phyloP scores from a whole-genome alignment of 2,329 filamentous ascomycete genomes.

The Ascochyta rabiei region DNA sequence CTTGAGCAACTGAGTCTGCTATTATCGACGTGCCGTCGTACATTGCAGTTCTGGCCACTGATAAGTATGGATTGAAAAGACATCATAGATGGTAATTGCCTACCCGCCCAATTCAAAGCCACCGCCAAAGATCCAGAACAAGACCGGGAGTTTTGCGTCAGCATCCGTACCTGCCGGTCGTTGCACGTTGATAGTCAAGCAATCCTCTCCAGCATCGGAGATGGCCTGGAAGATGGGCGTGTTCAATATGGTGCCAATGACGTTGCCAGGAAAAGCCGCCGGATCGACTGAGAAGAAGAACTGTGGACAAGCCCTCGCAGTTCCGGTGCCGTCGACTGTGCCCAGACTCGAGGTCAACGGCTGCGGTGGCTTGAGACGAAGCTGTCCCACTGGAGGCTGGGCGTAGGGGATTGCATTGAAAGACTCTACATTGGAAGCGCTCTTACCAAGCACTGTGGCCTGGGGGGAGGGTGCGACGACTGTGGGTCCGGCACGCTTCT shows the following conservation, averaged over 20 bases:
- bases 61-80: slow-evolving; percentile 27
- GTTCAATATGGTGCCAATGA: slow-evolving; percentile 48
- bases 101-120: slow-evolving; percentile 48
- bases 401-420: slow-evolving; percentile 80
- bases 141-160: slow-evolving; percentile 51
- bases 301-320: slow-evolving; percentile 72
- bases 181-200: slow-evolving; percentile 52
- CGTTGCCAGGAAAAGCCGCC: slow-evolving; percentile 41
- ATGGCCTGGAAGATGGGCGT: slow-evolving; percentile 48
- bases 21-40: slow-evolving; percentile 52
- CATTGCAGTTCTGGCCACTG: slow-evolving; percentile 32
- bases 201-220: slow-evolving; percentile 51
- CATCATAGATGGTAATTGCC: background rate
- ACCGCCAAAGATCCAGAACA: slow-evolving; percentile 58
- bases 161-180: slow-evolving; percentile 47
- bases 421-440: slow-evolving; percentile 61
- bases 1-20: slow-evolving; percentile 51
- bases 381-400: slow-evolving; percentile 67
- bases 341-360: slow-evolving; percentile 64
- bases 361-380: slow-evolving; percentile 73
- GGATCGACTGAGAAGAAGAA: slow-evolving; percentile 64
- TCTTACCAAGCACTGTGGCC: slow-evolving; percentile 62
- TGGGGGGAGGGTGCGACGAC: slow-evolving; percentile 58
- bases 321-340: slow-evolving; percentile 64
- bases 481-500: slow-evolving; percentile 57